Evolutionary conservation across 2,329 filamentous ascomycete species (phyloP).

Genomic region (Trichoderma brevicompactum): DNA sequence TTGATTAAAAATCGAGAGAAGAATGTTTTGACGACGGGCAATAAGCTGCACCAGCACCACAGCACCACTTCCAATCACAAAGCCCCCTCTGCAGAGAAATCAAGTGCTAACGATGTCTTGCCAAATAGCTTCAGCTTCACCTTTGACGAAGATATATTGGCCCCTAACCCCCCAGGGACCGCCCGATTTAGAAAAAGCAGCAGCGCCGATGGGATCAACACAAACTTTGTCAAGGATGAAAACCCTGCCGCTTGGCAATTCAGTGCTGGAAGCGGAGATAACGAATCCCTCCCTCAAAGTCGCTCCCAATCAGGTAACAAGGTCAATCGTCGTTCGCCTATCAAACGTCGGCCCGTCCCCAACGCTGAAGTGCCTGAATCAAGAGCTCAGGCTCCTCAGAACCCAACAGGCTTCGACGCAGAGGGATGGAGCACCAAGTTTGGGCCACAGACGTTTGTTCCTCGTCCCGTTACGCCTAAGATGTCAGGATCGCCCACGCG

Average conservation of each 20-base stretch:
- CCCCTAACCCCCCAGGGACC: conserved; percentile 42
- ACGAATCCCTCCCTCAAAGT: conserved; percentile 34
- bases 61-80: neutral
- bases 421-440: conserved; percentile 60
- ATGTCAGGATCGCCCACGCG: conserved; percentile 52
- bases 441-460: conserved; percentile 58
- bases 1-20: conserved; percentile 43
- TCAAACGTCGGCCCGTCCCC: conserved; percentile 37
- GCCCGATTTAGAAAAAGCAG: conserved; percentile 50
- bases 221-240: conserved; percentile 60
- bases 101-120: conserved; percentile 42
- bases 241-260: conserved; percentile 54
- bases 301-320: conserved; percentile 49
- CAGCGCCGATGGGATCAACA: conserved; percentile 66
- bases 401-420: conserved; percentile 51
- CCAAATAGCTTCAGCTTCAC: conserved; percentile 57
- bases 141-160: conserved; percentile 49
- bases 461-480: conserved; percentile 43
- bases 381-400: conserved; percentile 32
- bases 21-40: conserved; percentile 26
- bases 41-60: conserved; percentile 28
- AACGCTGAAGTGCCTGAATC: conserved; percentile 33
- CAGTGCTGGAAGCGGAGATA: conserved; percentile 51
- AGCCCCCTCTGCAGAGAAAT: conserved; percentile 17
- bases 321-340: conserved; percentile 47